Evolutionary conservation across 352 stramenopile genomes (phyloP).

Genomic region (Phytophthora agathidicida): DNA sequence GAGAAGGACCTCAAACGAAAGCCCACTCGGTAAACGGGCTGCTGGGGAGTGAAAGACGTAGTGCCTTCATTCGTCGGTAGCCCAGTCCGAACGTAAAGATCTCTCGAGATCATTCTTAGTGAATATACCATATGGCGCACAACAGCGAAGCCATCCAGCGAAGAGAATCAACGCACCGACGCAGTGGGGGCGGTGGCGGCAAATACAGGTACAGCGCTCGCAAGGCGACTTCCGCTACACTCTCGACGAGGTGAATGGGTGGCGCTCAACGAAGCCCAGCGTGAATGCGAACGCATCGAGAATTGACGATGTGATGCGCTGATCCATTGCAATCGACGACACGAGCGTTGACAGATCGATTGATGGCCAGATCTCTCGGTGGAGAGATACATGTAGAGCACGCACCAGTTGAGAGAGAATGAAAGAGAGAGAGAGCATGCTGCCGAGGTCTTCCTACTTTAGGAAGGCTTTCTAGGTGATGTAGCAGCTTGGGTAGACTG

Average conservation of each 20-base stretch:
- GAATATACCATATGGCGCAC: slow-evolving; percentile 41
- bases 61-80: too few species aligned
- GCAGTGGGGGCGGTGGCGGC: neutral
- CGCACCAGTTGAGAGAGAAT: too few species aligned
- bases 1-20: too few species aligned
- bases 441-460: too few species aligned
- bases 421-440: too few species aligned
- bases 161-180: slow-evolving; percentile 17
- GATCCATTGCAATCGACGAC: slow-evolving; percentile 25
- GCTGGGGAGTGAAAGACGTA: too few species aligned
- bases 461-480: too few species aligned
- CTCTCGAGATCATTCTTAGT: too few species aligned
- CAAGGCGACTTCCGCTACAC: neutral
- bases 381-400: neutral
- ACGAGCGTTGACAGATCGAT: slow-evolving; percentile 11
- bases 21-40: too few species aligned
- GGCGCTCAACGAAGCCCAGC: neutral
- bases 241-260: neutral
- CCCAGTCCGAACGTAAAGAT: too few species aligned
- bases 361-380: slow-evolving; percentile 17
- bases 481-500: too few species aligned
- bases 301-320: slow-evolving; percentile 25
- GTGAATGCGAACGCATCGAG: slow-evolving; percentile 22
- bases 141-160: slow-evolving; percentile 13
- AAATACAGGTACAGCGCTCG: neutral